A percentile compares a stretch with the other conserved stretches of the same genome.
Evolutionary conservation across 106 monocot genomes (phyloP).

Genomic region (Dioscorea zingiberensis): DNA sequence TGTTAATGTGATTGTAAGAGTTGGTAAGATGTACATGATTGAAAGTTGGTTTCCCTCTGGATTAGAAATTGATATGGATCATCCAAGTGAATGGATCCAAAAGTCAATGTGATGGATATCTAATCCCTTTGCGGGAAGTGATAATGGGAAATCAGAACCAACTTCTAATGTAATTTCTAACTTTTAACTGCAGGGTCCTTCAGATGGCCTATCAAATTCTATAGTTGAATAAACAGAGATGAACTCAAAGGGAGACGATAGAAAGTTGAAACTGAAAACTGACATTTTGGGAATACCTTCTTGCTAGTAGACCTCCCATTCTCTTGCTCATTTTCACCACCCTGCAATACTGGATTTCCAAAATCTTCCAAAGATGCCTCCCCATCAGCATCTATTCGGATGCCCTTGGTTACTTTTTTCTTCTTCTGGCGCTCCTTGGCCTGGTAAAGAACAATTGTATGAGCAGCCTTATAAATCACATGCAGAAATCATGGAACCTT

Average conservation of each 20-base stretch:
- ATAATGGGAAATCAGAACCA: neutral
- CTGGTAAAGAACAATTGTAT: conserved; percentile 17
- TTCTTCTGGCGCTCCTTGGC: conserved; percentile 83
- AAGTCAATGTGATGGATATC: neutral
- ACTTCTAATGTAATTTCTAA: no score
- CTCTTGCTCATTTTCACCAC: conserved; percentile 30
- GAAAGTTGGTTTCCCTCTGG: neutral
- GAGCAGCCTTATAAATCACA: neutral
- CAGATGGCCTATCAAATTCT: no score
- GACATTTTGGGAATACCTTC: conserved; percentile 43
- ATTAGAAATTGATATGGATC: neutral
- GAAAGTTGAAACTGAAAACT: neutral
- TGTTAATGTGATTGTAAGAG: no score
- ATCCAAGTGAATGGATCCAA: neutral
- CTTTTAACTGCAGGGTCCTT: no score
- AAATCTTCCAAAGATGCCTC: conserved; percentile 71
- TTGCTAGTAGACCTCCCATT: conserved; percentile 33
- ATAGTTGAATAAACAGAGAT: no score
- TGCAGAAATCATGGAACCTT: no score
- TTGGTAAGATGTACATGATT: neutral
- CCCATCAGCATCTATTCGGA: conserved; percentile 73
- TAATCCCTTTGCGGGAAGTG: no score
- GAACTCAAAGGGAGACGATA: no score
- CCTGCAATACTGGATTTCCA: conserved; percentile 24
- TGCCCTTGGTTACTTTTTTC: conserved; percentile 59